Conservation (phyloP, 306 rosid species). For the Quercus ilex region DNA sequence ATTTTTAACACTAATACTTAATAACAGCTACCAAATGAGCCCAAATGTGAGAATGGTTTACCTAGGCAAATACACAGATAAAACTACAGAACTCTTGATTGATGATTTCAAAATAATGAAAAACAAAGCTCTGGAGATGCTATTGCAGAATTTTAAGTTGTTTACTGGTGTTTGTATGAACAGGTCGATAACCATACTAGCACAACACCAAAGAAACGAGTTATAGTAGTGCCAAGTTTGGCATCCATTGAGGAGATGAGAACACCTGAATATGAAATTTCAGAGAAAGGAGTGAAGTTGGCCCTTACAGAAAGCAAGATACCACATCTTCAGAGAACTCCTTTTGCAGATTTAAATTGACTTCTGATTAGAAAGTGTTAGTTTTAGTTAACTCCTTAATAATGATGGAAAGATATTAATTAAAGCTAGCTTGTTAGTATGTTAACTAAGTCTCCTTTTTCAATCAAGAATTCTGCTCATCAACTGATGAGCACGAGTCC, state of each 20-base stretch:
- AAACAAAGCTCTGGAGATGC: not conserved
- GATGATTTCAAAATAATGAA: not conserved
- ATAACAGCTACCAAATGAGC: too few species aligned
- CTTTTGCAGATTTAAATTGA: conserved; percentile 66
- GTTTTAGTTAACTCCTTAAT: not conserved
- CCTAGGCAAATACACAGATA: too few species aligned
- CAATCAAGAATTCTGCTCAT: conserved; percentile 31
- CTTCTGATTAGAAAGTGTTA: not conserved
- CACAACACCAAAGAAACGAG: conserved; percentile 35
- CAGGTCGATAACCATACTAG: conserved; percentile 59
- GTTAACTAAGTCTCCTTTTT: not conserved
- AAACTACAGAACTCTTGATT: not conserved
- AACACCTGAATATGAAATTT: conserved; percentile 22
- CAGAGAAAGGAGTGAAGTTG: conserved; percentile 33
- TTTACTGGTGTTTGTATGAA: not conserved
- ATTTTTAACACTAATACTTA: too few species aligned
- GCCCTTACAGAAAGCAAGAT: conserved; percentile 45
- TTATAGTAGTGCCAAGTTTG: conserved; percentile 53
- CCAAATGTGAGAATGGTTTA: too few species aligned
- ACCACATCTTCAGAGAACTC: conserved; percentile 48
- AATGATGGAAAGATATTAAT: not conserved
- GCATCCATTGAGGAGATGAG: conserved; percentile 75
- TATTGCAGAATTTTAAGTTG: not conserved
- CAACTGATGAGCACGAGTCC: conserved; percentile 45
- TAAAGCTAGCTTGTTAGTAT: not conserved